Conservation (phyloP, 176 grass and related monocot genomes). For the Leersia perrieri region DNA sequence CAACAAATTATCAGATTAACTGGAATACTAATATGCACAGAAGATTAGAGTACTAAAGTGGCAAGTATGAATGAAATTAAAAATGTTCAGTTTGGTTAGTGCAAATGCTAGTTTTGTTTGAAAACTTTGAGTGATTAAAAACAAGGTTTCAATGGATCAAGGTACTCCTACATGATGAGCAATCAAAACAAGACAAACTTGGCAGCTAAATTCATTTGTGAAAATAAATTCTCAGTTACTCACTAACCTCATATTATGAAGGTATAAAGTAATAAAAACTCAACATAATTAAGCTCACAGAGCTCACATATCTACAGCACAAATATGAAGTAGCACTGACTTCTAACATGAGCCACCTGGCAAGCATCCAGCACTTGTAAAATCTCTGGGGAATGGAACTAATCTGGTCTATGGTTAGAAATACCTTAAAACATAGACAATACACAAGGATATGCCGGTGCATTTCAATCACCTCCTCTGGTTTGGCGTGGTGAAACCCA, state of each 20-base stretch:
- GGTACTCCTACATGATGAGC: neutral
- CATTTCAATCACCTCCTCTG: neutral
- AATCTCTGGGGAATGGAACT: neutral
- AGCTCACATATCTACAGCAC: neutral
- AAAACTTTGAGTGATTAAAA: neutral
- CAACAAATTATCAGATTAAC: conserved; percentile 19
- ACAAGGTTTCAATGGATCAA: neutral
- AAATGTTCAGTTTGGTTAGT: neutral
- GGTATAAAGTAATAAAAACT: neutral
- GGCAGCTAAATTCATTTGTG: neutral
- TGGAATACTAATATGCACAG: neutral
- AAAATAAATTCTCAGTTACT: neutral
- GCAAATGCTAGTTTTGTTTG: neutral
- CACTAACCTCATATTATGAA: neutral
- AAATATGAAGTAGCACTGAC: neutral
- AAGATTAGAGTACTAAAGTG: neutral
- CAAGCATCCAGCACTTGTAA: neutral
- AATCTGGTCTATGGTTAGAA: neutral
- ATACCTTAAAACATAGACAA: conserved; percentile 7
- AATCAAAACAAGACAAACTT: neutral
- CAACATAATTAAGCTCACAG: neutral
- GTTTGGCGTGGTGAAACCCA: neutral
- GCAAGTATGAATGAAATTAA: neutral
- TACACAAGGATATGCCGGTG: conserved; percentile 20
- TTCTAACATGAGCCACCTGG: neutral